Evolutionary conservation across 352 stramenopile genomes (phyloP), one percentile per base, ranked within the genome.

Genomic region (Elongisporangium anandrum): DNA sequence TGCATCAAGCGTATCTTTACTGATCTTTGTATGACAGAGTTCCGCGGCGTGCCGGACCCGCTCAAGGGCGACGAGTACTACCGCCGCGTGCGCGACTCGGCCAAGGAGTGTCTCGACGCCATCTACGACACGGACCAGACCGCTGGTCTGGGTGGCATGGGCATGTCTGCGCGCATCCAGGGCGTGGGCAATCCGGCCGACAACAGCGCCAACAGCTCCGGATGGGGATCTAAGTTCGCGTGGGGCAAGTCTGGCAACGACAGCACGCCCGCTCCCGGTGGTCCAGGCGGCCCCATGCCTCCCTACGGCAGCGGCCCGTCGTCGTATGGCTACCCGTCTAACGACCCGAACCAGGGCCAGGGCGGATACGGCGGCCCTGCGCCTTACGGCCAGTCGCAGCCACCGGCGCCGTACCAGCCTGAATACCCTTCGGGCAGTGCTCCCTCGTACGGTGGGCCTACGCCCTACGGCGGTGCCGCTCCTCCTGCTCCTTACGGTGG

Each of bases 41-140:
- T 97, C 65, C 78, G 90, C 16, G 96, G 96, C 6, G 82, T 84
- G 1, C 82, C 94, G 16, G 96, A 99, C 81, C 90, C 93, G 50
- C 81, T 98, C 47, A 95, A 96, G 57, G 96, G 96, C 34, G 96
- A 99, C 70, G 88, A 98, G 61, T 96, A 93, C 63, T 98, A 97
- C 66, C 84, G 92, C 50, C 82, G 85, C 26, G 94, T 99, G 21
- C 79, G 95, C 22, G 85, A 96, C 19, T 88, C 94, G 0, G 96
- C 94, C 1, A 98, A 98, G 74, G 96, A 98, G 38, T 92, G 89
- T 54, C 73, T 99, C 23, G 96, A 99, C 63, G 92, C 89, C 22
- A 92, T 99, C 59, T 98, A 98, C 65, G 87, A 96, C 68, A 94
- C 83, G 65, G 84, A 94, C 70, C 86, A 81, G 47, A 56, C 75